These are phyloP conservation scores for Pythium guiyangense DNA, from an alignment of 352 stramenopile species.

Conservation along the genomic window DNA sequence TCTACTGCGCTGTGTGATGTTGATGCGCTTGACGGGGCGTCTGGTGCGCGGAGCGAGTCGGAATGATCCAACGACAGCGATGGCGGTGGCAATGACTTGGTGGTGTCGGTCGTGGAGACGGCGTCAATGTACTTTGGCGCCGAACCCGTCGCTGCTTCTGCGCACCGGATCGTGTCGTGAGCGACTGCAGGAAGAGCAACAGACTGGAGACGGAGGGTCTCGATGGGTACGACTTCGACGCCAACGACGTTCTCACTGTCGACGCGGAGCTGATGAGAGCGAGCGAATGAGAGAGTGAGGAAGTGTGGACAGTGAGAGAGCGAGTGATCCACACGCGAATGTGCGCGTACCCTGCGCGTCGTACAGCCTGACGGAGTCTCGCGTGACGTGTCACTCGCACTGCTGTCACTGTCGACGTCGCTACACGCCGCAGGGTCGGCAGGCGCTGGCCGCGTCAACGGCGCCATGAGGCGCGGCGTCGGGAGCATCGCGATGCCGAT, in stretches of 20 bases:
- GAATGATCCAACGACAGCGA: too few relatives aligned
- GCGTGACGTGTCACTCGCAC: neutral
- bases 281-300: neutral
- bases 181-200: neutral
- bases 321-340: neutral
- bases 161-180: neutral
- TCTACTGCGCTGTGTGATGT: neutral
- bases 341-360: neutral
- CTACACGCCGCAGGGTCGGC: neutral
- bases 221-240: conserved; percentile 5
- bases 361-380: too few relatives aligned
- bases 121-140: too few relatives aligned
- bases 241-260: conserved; percentile 3
- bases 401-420: neutral
- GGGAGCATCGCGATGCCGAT: conserved; percentile 17
- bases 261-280: neutral
- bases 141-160: neutral
- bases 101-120: neutral
- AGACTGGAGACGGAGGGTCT: conserved; percentile 1
- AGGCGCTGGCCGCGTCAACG: too few relatives aligned
- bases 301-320: neutral
- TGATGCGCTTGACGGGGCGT: neutral
- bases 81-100: neutral
- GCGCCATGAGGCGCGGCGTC: neutral
- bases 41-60: neutral